These are phyloP conservation scores for Ambrosiella cleistominuta DNA, from an alignment of 2,329 filamentous ascomycete species.

Conservation along the genomic window DNA sequence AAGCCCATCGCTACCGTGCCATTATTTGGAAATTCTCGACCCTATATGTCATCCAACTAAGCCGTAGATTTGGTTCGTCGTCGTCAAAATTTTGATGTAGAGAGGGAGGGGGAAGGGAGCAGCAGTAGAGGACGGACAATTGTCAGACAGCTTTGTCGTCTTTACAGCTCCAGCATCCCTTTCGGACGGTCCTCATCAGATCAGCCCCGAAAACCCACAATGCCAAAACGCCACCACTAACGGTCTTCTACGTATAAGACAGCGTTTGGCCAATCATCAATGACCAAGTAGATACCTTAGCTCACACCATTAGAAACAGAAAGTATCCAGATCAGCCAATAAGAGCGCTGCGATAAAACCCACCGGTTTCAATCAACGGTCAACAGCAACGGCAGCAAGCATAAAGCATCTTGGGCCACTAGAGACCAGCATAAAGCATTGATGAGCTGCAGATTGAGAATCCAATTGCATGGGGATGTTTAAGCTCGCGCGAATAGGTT, in stretches of 20 bases:
- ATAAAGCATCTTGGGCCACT: not conserved
- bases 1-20: not conserved
- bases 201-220: not conserved
- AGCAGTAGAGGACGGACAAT: too few relatives aligned
- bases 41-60: not conserved
- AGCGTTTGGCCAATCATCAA: not conserved
- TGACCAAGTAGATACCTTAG: not conserved
- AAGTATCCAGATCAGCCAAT: not conserved
- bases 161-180: not conserved
- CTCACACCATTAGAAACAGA: not conserved
- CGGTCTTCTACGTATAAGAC: not conserved
- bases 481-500: not conserved
- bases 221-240: not conserved
- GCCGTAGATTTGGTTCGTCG: not conserved
- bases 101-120: not conserved
- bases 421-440: not conserved
- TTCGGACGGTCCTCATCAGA: not conserved
- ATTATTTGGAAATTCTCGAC: not conserved
- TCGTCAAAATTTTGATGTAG: not conserved
- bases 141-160: not conserved
- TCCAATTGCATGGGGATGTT: not conserved
- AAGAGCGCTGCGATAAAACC: constrained; percentile 3
- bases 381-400: not conserved
- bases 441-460: not conserved
- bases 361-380: not conserved